These are phyloP conservation scores for Penicillium italicum DNA, from an alignment of 2,329 filamentous ascomycete genomes.

Conservation along the genomic window DNA sequence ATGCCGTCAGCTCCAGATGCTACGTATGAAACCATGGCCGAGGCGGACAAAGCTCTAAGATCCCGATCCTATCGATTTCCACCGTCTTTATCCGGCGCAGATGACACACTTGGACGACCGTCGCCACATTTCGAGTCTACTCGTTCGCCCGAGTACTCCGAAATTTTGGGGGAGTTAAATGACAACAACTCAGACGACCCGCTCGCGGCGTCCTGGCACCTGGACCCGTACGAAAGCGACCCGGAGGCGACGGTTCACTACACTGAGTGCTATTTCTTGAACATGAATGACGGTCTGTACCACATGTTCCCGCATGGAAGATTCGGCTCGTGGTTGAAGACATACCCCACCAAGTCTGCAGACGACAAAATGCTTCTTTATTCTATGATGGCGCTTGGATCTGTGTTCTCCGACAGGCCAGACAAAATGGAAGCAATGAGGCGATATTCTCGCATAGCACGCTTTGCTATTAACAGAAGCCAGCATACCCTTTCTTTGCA, in stretches of 20 bases:
- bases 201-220: slow-evolving; percentile 42
- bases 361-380: slow-evolving; percentile 61
- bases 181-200: slow-evolving; percentile 31
- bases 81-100: slow-evolving; percentile 14
- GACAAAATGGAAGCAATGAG: slow-evolving; percentile 47
- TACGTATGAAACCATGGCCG: slow-evolving; percentile 24
- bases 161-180: slow-evolving; percentile 33
- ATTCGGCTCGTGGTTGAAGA: slow-evolving; percentile 55
- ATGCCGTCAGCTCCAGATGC: slow-evolving; percentile 28
- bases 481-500: slow-evolving; percentile 57
- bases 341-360: slow-evolving; percentile 46
- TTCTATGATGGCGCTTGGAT: slow-evolving; percentile 56
- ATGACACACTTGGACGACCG: slow-evolving; percentile 12
- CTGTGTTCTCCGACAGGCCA: slow-evolving; percentile 50
- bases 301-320: slow-evolving; percentile 54
- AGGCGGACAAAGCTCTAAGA: slow-evolving; percentile 27
- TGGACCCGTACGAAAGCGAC: slow-evolving; percentile 54
- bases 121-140: slow-evolving; percentile 11
- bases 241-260: slow-evolving; percentile 51
- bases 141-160: slow-evolving; percentile 26
- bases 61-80: slow-evolving; percentile 19
- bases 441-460: slow-evolving; percentile 54
- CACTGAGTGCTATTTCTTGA: slow-evolving; percentile 55
- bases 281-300: slow-evolving; percentile 54
- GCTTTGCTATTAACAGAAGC: slow-evolving; percentile 53